These are phyloP conservation scores for Plasmopara muralis DNA, from an alignment of 352 stramenopile species.

Conservation along the genomic window DNA sequence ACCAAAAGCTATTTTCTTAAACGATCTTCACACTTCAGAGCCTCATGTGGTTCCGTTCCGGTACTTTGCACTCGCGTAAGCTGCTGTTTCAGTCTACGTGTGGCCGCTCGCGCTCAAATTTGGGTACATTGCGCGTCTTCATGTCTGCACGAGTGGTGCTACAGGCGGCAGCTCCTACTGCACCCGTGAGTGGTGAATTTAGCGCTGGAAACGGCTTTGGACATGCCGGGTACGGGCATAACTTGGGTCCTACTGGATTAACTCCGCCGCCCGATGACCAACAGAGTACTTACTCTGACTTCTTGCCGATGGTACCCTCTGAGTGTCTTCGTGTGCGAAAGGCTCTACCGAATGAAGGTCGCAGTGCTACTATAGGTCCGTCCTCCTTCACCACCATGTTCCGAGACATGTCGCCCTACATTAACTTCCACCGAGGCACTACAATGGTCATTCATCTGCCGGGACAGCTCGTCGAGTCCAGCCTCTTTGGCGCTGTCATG, in stretches of 20 bases:
- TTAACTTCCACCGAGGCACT: conserved; percentile 94
- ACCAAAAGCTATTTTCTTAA: conserved; percentile 8
- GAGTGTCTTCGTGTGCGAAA: conserved; percentile 69
- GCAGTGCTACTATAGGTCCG: conserved; percentile 19
- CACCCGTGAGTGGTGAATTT: conserved; percentile 12
- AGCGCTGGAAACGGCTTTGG: conserved; percentile 2
- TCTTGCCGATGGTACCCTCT: conserved; percentile 64
- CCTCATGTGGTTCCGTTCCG: conserved; percentile 21
- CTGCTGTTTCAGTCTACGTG: conserved; percentile 22
- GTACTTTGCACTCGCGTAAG: conserved; percentile 12
- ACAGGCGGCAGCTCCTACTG: conserved; percentile 11
- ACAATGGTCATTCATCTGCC: conserved; percentile 96
- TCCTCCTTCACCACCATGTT: conserved; percentile 90
- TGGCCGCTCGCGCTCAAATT: conserved; percentile 15
- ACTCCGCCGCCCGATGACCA: conserved; percentile 10
- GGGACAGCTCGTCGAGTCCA: conserved; percentile 89
- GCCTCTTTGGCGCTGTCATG: conserved; percentile 90
- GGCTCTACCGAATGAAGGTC: conserved; percentile 7
- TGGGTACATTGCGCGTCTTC: conserved; percentile 26
- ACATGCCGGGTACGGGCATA: conserved; percentile 3
- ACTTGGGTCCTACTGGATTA: neutral
- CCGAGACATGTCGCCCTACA: conserved; percentile 95
- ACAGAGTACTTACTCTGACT: conserved; percentile 36
- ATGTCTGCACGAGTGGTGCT: conserved; percentile 17
- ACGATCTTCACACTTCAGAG: conserved; percentile 1